Evolutionary conservation across 768 basidiomycete species (phyloP), one percentile per base, ranked within the genome.

Genomic region (Boletus subcaerulescens): DNA sequence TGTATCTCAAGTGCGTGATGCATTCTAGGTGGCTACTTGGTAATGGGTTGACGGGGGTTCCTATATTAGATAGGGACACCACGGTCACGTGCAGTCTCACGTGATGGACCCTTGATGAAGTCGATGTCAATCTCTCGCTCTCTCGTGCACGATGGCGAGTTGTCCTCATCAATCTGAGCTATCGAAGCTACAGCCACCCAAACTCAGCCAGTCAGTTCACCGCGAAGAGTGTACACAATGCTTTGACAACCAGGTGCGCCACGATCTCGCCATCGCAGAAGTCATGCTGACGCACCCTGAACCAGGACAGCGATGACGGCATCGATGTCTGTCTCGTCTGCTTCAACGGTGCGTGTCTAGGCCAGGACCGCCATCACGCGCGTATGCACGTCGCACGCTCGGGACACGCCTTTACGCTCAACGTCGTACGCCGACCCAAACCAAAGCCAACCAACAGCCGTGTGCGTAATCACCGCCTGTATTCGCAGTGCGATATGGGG

Each of bases 161-260:
- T 89, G 87, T 70, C 60, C 75, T 9, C 89, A 90, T 74, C 68
- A 81, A 44, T 66, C 65, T 24, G 71, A 78, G 22, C 68, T 91
- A 20, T 66, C 75, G 45, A 72, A 62, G 13, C 73, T 92, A 0
- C 69, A 75, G 35, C 76, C 76, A 0, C 91, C 91, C 0, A 80
- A 71, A 45, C 73, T 87, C 0, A 85, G 82, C 5, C 87, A 93
- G 57, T 80, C 81, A 0, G 90, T 93, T 0, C 86, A 94, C 61
- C 76, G 94, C 9, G 93, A 97, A 72, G 95, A 98, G 71, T 99
- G 96, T 66, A 97, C 95, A 0, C 93, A 95, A 55, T 99, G 96
- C 66, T 99, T 98, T 68, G 95, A 98, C 71, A 84, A 83, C 64
- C 95, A 98, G 83, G 93, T 87, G 20, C 41, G 68, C 47, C 1